A percentile compares a stretch with the other conserved stretches of the same genome.
These are phyloP conservation scores for Carpinus viminea DNA, from an alignment of 306 rosid genomes.

Conservation along the genomic window DNA sequence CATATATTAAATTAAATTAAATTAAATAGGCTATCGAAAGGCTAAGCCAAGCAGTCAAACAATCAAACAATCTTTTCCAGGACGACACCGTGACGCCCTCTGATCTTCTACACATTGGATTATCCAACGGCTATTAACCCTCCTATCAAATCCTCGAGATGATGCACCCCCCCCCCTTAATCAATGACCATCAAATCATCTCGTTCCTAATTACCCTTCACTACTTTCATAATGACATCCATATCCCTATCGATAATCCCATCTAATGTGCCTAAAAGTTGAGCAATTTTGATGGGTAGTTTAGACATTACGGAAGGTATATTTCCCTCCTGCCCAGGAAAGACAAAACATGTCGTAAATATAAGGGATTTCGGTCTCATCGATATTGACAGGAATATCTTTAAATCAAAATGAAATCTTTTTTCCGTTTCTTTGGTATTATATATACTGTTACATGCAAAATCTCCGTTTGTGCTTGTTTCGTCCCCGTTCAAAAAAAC, in stretches of 20 bases:
- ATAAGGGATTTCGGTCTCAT: constrained; percentile 53
- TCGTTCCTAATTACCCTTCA: constrained; percentile 1
- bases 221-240: constrained; percentile 12
- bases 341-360: constrained; percentile 26
- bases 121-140: constrained; percentile 35
- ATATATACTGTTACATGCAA: constrained; percentile 7
- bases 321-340: constrained; percentile 21
- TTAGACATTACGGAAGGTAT: not conserved
- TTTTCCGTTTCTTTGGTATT: not conserved
- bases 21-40: constrained; percentile 11
- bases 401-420: constrained; percentile 18
- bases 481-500: not conserved
- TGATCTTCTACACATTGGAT: not conserved
- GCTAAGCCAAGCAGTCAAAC: constrained; percentile 39
- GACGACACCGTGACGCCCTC: constrained; percentile 60
- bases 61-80: constrained; percentile 60
- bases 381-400: constrained; percentile 53
- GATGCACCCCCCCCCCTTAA: not conserved
- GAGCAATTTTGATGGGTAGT: not conserved
- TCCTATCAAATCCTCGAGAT: constrained; percentile 24
- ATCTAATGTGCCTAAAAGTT: not conserved
- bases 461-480: not conserved
- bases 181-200: constrained; percentile 28
- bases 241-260: too few relatives aligned
- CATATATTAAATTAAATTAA: not conserved